Base-by-base conservation (phyloP, 768 basidiomycete genomes). In the Lepiota venenata region DNA sequence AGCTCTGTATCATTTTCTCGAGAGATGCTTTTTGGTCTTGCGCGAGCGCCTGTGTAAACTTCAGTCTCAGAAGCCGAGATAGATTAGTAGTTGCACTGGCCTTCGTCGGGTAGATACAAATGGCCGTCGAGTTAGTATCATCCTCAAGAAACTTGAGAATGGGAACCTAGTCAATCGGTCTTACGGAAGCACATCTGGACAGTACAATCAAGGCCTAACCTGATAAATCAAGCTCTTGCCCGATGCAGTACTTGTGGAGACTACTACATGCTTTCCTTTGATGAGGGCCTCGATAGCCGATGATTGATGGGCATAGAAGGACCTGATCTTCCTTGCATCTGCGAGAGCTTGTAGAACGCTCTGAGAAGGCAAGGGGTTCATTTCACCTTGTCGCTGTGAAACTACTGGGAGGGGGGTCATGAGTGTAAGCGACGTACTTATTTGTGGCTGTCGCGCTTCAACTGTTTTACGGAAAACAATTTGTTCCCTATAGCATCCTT, bases 101-200 rank as follows among this genome's bases (percentile, higher is more conserved):
- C 72, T 96, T 96, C 0, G 93, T 96, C 1, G 93, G 93, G 61
- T 93, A 96, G 35, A 96, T 80, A 63, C 92, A 88, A 37, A 96
- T 78, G 0, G 90, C 89, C 0, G 85, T 94, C 9, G 87, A 66
- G 12, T 69, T 63, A 0, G 65, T 63, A 62, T 92, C 78, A 20
- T 78, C 74, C 68, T 91, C 84, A 50, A 94, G 68, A 58, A 80
- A 79, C 38, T 68, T 75, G 55, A 95, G 66, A 4, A 91, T 63
- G 0, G 93, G 92, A 18, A 93, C 78, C 87, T 92, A 49, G 43
- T 11, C 21, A 14, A 16, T 4, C 11, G 8, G 18, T 45, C 20
- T 45, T 15, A 25, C 4, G 21, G 4, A 16, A 29, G 40, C 22
- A 35, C 20, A n/a, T 1, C 20, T 4, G 10, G 15, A 32, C 32